phyloP scores from a whole-genome alignment of 2,329 filamentous ascomycete genomes.

The Teratosphaeria zuluensis region DNA sequence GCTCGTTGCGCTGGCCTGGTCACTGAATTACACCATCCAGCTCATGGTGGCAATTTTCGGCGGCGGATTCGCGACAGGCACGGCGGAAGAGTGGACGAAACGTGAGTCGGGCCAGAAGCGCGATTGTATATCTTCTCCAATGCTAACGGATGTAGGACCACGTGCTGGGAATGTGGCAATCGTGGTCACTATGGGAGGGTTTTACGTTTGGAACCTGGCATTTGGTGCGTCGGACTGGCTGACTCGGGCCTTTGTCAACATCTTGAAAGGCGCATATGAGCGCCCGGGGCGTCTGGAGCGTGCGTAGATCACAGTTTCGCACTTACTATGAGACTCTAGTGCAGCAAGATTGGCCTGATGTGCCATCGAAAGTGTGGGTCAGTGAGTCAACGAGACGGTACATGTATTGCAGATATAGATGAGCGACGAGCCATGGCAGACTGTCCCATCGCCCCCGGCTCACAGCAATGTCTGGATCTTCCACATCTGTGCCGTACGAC shows the following conservation, averaged over 20 bases:
- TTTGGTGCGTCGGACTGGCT: background rate
- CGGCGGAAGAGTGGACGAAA: background rate
- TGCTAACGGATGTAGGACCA: background rate
- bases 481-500: no score
- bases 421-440: no score
- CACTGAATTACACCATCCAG: background rate
- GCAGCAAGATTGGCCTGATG: no score
- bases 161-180: background rate
- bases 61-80: background rate
- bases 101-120: background rate
- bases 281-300: no score
- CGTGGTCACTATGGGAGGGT: background rate
- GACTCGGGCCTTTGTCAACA: background rate
- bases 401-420: no score
- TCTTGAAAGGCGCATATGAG: background rate
- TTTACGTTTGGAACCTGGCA: background rate
- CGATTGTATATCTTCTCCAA: background rate
- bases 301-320: no score
- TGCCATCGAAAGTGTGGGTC: no score
- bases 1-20: background rate
- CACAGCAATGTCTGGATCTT: no score
- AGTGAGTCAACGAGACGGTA: no score
- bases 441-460: no score
- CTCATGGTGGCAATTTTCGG: background rate
- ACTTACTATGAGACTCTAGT: no score